These are phyloP conservation scores for Kodamaea sp. DNA, from an alignment of 1,139 yeast genomes.

Conservation along the genomic window DNA sequence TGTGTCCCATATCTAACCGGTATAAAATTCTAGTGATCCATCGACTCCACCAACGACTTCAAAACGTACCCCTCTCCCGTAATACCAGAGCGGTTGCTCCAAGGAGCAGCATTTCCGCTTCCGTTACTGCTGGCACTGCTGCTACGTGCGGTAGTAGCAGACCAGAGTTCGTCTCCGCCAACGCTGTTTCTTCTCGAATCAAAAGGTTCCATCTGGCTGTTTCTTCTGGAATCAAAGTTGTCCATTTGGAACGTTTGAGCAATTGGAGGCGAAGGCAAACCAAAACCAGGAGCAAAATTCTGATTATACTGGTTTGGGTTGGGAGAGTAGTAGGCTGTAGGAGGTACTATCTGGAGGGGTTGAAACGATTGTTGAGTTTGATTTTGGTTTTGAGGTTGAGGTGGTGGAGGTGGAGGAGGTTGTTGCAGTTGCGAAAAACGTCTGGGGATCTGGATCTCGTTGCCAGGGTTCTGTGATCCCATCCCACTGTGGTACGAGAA, in stretches of 20 bases:
- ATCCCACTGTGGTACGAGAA: conserved; percentile 10
- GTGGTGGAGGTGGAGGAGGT: conserved; percentile 5
- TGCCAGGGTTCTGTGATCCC: conserved; percentile 2
- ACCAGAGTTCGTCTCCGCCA: conserved; percentile 6
- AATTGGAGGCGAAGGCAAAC: background rate
- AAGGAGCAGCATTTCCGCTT: background rate
- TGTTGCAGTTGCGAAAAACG: conserved; percentile 6
- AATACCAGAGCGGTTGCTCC: background rate
- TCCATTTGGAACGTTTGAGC: background rate
- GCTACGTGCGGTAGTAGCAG: conserved; percentile 1
- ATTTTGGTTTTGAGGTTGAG: conserved; percentile 1
- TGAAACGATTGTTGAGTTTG: conserved; percentile 2
- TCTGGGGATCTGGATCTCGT: conserved; percentile 4
- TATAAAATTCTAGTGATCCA: conserved; percentile 27
- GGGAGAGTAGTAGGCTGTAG: background rate
- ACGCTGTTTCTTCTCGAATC: conserved; percentile 8
- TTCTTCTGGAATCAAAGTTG: conserved; percentile 7
- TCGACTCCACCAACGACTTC: conserved; percentile 47
- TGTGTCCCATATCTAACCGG: background rate
- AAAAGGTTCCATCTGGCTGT: conserved; percentile 3
- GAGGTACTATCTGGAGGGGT: conserved; percentile 2
- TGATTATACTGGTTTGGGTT: background rate
- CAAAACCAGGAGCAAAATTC: background rate
- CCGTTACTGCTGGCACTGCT: background rate
- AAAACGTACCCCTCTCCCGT: conserved; percentile 38